Conservation (phyloP, 148 eudicot species). For the Polygonum maritimum region DNA sequence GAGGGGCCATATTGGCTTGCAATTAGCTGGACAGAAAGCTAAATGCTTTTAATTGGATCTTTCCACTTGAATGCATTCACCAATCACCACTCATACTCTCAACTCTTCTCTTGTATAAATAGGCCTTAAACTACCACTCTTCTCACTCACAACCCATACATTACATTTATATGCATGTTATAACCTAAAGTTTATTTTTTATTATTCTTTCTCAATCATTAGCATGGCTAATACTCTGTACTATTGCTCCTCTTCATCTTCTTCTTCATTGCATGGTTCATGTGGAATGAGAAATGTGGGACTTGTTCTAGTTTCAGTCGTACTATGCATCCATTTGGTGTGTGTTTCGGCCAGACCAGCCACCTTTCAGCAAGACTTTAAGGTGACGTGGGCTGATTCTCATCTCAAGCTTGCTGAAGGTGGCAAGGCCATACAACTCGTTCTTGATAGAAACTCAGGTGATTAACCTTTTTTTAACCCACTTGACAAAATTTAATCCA, state of each 20-base stretch:
- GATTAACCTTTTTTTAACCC: background rate
- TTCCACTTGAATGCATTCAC: constrained; percentile 14
- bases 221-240: constrained; percentile 1
- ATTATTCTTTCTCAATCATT: background rate
- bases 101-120: background rate
- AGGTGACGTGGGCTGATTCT: constrained; percentile 56
- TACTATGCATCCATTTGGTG: constrained; percentile 13
- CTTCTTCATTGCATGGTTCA: background rate
- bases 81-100: background rate
- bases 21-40: constrained; percentile 61
- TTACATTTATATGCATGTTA: background rate
- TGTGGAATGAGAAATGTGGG: background rate
- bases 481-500: background rate
- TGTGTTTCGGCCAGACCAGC: constrained; percentile 42
- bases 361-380: constrained; percentile 60
- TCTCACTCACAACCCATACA: background rate
- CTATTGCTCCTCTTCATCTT: background rate
- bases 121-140: background rate
- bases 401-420: constrained; percentile 61
- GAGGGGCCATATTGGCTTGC: constrained; percentile 47
- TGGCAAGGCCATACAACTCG: constrained; percentile 64
- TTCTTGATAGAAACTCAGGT: constrained; percentile 78
- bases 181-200: background rate
- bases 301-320: constrained; percentile 8
- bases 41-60: constrained; percentile 10